Conservation (phyloP, 257 asterid genomes). For the Scutellaria minor region DNA sequence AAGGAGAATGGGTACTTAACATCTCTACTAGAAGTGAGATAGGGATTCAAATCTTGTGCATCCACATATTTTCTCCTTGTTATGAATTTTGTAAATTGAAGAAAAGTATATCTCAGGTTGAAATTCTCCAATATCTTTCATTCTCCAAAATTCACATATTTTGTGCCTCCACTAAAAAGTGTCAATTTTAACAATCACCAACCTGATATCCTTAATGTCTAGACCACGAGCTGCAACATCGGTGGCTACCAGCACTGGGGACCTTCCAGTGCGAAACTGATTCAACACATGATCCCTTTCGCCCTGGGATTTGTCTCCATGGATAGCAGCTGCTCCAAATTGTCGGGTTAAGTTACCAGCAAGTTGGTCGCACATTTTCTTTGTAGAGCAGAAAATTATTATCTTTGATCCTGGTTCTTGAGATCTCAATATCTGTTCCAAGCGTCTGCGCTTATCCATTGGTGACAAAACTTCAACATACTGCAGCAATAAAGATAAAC, state of each 20-base stretch:
- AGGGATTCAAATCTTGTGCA: not conserved
- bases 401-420: conserved; percentile 96
- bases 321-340: conserved; percentile 96
- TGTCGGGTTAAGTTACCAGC: conserved; percentile 66
- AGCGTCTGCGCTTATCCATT: conserved; percentile 80
- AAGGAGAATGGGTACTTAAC: not conserved
- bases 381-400: conserved; percentile 93
- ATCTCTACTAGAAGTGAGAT: not conserved
- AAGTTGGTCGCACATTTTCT: conserved; percentile 93
- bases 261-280: conserved; percentile 86
- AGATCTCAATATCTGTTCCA: conserved; percentile 91
- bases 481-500: conserved; percentile 43
- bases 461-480: conserved; percentile 73
- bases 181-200: conserved; percentile 22
- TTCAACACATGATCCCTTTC: conserved; percentile 91
- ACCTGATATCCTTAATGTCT: conserved; percentile 98
- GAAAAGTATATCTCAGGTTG: no score
- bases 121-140: no score
- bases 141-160: no score
- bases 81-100: not conserved
- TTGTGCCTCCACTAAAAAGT: not conserved
- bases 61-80: not conserved
- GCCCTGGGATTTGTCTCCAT: conserved; percentile 95
- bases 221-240: conserved; percentile 99
- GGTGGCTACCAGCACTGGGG: conserved; percentile 95